Percentiles rank a stretch among this genome's conserved stretches.
Evolutionary conservation across 106 monocot genomes (phyloP).

Genomic region (Vanilla planifolia): DNA sequence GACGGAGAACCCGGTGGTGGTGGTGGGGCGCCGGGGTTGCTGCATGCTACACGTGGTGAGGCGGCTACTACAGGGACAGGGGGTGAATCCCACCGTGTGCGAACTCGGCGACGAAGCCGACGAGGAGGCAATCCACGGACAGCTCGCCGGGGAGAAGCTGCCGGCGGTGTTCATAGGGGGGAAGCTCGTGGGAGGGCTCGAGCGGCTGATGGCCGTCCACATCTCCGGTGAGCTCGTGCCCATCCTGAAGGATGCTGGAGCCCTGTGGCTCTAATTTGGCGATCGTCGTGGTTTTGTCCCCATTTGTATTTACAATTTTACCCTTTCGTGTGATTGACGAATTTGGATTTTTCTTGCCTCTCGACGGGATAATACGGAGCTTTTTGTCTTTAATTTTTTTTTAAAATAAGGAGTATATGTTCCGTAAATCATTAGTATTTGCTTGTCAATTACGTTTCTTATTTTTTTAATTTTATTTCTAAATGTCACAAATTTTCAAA

Average conservation of each 20-base stretch:
- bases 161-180: constrained; percentile 78
- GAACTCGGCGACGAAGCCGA: constrained; percentile 37
- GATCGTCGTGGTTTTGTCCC: no score
- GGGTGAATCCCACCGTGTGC: constrained; percentile 58
- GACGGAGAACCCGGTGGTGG: constrained; percentile 63
- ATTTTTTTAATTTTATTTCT: no score
- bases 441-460: no score
- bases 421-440: no score
- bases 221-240: constrained; percentile 81
- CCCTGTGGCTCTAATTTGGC: constrained; percentile 63
- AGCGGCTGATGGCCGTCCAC: constrained; percentile 69
- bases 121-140: constrained; percentile 4
- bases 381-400: no score
- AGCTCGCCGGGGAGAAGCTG: background rate
- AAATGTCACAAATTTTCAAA: no score
- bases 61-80: constrained; percentile 58
- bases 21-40: constrained; percentile 63
- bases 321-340: background rate
- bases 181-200: constrained; percentile 50
- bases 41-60: constrained; percentile 70
- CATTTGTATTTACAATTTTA: background rate
- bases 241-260: constrained; percentile 67
- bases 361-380: no score
- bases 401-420: no score
- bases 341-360: background rate